Evolutionary conservation across 495 filamentous ascomycete genomes (phyloP), one percentile per base, ranked within the genome.

Genomic region (Penicillium odoratum): DNA sequence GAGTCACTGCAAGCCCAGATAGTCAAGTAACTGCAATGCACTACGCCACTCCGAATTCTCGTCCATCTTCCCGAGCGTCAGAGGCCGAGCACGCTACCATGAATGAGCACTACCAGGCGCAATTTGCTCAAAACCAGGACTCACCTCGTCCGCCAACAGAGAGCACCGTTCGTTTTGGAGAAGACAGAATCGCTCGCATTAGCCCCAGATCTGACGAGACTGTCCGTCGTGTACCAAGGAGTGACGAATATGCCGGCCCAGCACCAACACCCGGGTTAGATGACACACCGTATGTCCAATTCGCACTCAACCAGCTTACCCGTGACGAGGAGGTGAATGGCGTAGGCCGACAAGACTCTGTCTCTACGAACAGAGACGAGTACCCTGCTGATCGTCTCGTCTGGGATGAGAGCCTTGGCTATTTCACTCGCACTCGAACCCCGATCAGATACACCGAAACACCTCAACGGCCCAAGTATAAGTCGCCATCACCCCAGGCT

Each of bases 251-350:
- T 55, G 66, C 67, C 5, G 70, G 74, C 7, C 64, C 67, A 7
- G 75, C 80, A 30, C 77, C 83, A 2, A 88, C 88, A 1, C 88
- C 88, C 1, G 85, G 80, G 11, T 64, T 82, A 45, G 87, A 90
- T 59, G 83, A 88, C 67, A 85, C 83, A 31, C 86, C 86, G 13
- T 89, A 86, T 63, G 85, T 91, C 47, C 84, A 81, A 31, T 90
- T 88, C 66, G 88, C 88, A 36, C 85, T 91, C 48, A 85, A 88
- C 51, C 87, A 90, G 64, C 76, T 91, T 51, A 90, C 88, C 7
- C 72, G 83, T 26, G 84, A 89, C 60, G 85, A 88, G 53, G 81
- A 85, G 48, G 74, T 81, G 5, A 51, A 60, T 15, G 69, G 67
- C 1, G 48, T 65, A 8, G 61, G 64, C 33, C 68, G 77, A 60